phyloP scores from a whole-genome alignment of 2,329 filamentous ascomycete species.

The Fusarium robinianum region DNA sequence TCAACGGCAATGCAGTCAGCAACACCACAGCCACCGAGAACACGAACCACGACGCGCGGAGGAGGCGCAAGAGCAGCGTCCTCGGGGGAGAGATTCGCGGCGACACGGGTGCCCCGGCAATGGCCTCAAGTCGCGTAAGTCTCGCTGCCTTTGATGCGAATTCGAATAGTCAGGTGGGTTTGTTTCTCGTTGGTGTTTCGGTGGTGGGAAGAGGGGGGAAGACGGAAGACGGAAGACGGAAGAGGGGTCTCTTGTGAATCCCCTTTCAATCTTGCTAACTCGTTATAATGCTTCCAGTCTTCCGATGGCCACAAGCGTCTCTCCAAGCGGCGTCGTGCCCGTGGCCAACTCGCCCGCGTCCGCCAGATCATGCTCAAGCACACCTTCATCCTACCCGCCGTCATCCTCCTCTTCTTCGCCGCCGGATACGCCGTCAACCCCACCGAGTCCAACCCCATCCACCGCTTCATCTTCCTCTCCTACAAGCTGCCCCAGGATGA shows the following conservation, averaged over 20 bases:
- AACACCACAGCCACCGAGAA: slow-evolving; percentile 31
- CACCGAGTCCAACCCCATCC: slow-evolving; percentile 74
- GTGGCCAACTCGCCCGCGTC: slow-evolving; percentile 51
- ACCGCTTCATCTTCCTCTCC: slow-evolving; percentile 85
- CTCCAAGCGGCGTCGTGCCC: slow-evolving; percentile 60
- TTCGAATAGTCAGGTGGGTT: slow-evolving; percentile 24
- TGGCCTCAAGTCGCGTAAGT: slow-evolving; percentile 57
- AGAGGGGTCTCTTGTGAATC: no score
- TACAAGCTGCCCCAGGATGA: slow-evolving; percentile 68
- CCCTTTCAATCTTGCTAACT: slow-evolving; percentile 24
- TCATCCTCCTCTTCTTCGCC: slow-evolving; percentile 67
- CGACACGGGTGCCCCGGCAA: slow-evolving; percentile 59
- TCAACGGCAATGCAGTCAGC: slow-evolving; percentile 33
- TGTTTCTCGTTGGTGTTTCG: no score
- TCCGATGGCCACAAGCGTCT: slow-evolving; percentile 46
- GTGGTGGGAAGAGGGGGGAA: no score
- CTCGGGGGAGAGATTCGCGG: slow-evolving; percentile 58
- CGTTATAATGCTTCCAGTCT: slow-evolving; percentile 18
- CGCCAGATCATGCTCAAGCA: slow-evolving; percentile 63
- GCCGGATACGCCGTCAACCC: slow-evolving; percentile 76
- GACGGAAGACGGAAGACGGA: no score
- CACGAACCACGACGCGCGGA: slow-evolving; percentile 46
- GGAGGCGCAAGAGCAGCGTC: slow-evolving; percentile 61
- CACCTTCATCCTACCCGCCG: slow-evolving; percentile 68
- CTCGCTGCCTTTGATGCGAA: slow-evolving; percentile 39